Percentiles rank a stretch among this genome's conserved stretches.
Conservation (phyloP, 306 rosid genomes). For the Arachis stenosperma region DNA sequence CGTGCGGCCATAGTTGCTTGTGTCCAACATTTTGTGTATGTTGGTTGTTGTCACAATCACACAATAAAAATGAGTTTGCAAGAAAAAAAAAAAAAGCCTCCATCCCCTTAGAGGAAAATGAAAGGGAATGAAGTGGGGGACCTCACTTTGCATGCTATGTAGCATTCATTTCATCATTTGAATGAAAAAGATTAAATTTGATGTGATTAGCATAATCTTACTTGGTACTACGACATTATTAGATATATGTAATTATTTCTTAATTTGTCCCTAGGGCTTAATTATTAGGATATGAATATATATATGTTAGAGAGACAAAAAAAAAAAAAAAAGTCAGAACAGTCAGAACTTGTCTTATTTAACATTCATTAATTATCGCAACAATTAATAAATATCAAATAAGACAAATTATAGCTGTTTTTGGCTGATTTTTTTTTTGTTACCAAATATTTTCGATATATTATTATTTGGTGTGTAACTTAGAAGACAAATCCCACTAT, state of each 20-base stretch:
- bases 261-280: background rate
- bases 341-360: too few species aligned
- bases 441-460: too few species aligned
- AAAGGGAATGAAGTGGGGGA: slow-evolving; percentile 1
- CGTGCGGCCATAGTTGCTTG: slow-evolving; percentile 51
- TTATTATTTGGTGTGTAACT: background rate
- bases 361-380: too few species aligned
- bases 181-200: slow-evolving; percentile 1
- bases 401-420: too few species aligned
- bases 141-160: background rate
- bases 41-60: slow-evolving; percentile 48
- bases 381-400: too few species aligned
- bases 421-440: too few species aligned
- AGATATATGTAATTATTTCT: slow-evolving; percentile 19
- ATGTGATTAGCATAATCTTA: slow-evolving; percentile 5
- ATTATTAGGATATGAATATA: too few species aligned
- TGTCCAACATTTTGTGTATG: slow-evolving; percentile 45
- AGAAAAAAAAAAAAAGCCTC: slow-evolving; percentile 40
- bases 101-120: slow-evolving; percentile 34
- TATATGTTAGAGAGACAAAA: too few species aligned
- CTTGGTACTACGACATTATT: slow-evolving; percentile 21
- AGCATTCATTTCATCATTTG: slow-evolving; percentile 2
- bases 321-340: too few species aligned
- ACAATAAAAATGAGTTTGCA: slow-evolving; percentile 44
- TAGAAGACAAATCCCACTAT: slow-evolving; percentile 18